Evolutionary conservation across 2,329 filamentous ascomycete genomes (phyloP).

Genomic region (Gnomoniopsis smithogilvyi): DNA sequence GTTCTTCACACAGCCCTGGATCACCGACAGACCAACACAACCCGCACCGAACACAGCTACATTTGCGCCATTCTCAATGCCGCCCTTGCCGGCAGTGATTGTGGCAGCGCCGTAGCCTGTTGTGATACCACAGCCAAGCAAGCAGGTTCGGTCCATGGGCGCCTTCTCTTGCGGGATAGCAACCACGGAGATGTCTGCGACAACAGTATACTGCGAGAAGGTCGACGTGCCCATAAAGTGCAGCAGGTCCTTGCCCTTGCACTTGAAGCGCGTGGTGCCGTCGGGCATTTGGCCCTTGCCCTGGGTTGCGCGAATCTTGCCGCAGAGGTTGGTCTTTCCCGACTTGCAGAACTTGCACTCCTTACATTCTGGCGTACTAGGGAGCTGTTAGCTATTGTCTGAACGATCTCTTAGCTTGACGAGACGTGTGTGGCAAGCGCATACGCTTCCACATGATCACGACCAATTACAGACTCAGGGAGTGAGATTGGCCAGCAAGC

Average conservation of each 20-base stretch:
- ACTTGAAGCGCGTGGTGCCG: constrained; percentile 90
- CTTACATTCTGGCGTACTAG: constrained; percentile 88
- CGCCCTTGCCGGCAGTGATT: constrained; percentile 70
- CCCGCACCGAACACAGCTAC: constrained; percentile 93
- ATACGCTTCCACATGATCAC: not conserved
- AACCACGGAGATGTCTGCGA: constrained; percentile 97
- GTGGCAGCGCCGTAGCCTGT: constrained; percentile 95
- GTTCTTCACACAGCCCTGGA: constrained; percentile 88
- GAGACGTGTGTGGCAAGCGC: not conserved
- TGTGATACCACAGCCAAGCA: constrained; percentile 97
- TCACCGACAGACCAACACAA: constrained; percentile 91
- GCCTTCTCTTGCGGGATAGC: constrained; percentile 79
- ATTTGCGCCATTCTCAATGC: constrained; percentile 81
- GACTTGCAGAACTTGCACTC: constrained; percentile 99
- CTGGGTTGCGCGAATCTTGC: constrained; percentile 97
- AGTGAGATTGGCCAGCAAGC: not conserved
- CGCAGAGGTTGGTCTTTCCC: constrained; percentile 98
- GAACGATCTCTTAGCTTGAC: not conserved
- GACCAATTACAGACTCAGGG: not conserved
- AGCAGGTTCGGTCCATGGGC: constrained; percentile 91
- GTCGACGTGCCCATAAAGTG: constrained; percentile 99
- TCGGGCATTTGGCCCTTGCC: constrained; percentile 97
- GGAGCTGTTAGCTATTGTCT: not conserved
- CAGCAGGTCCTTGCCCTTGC: constrained; percentile 89
- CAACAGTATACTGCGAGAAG: constrained; percentile 98